Evolutionary conservation across 1,284 basidiomycete species (phyloP), one percentile per base, ranked within the genome.

Genomic region (Leccinum proliferum): DNA sequence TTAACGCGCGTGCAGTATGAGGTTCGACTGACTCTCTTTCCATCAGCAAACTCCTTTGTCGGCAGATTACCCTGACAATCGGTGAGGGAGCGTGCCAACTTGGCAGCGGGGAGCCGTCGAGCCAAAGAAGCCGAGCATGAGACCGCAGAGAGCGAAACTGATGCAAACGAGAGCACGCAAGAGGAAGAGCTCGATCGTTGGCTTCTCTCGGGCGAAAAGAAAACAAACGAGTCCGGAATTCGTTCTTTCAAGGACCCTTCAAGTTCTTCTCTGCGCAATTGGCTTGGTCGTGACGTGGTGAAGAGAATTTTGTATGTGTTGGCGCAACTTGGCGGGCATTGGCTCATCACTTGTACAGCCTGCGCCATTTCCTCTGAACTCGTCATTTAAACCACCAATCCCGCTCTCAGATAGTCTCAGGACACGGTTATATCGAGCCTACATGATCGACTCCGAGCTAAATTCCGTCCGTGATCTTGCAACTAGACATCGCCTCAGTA

Each of bases 361-460:
- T 32, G 32, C 8, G 32, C 92, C 92, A 1, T 94, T 93, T 73
- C 90, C 92, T 14, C 78, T 90, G 75, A 94, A 94, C 69, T 83
- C 83, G 9, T 85, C 88, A 1, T 94, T 94, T 76, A 83, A 82
- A 67, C 92, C 93, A 12, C 88, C 89, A 18, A 76, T 84, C 8
- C 92, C 92, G 8, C 75, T 92, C 41, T 88, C 90, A 0, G 84
- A 93, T 66, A 71, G 70, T 3, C 72, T 85, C 55, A 82, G 85
- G 59, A 77, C 78, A 7, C 72, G 70, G 60, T 83, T 91, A 46
- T 92, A 83, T 71, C 68, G 74, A 2, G 74, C 79, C 50, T 89
- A 81, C 73, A 84, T 88, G 77, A 57, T 66, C 11, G 76, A 90
- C 66, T 88, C 87, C 5, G 67, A 78, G 55, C 67, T 72, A 56